Evolutionary conservation across 1,284 basidiomycete genomes (phyloP).

Genomic region (Trichosporon sp.): DNA sequence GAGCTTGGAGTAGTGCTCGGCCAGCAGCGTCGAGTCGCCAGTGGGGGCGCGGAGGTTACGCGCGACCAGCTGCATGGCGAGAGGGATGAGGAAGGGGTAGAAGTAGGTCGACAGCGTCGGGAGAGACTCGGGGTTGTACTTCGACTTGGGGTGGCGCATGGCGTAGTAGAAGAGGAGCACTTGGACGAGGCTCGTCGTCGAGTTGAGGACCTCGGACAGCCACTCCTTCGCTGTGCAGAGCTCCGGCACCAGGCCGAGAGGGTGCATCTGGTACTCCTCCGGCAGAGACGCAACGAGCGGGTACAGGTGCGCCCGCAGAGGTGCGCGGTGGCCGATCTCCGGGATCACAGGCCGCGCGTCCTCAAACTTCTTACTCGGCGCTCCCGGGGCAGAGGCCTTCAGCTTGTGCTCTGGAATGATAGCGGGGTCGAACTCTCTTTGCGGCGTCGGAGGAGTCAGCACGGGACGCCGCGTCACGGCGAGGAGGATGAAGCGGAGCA

Average conservation of each 20-base stretch:
- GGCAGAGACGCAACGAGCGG: slow-evolving; percentile 36
- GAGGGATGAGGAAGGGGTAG: slow-evolving; percentile 34
- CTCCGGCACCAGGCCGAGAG: slow-evolving; percentile 34
- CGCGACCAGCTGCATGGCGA: slow-evolving; percentile 33
- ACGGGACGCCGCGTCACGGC: slow-evolving; percentile 67
- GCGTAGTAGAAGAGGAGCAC: slow-evolving; percentile 49
- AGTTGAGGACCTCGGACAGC: slow-evolving; percentile 34
- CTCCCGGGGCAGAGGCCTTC: neutral
- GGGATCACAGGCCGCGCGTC: slow-evolving; percentile 43
- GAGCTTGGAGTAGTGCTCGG: slow-evolving; percentile 67
- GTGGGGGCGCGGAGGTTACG: slow-evolving; percentile 30
- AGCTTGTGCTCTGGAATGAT: slow-evolving; percentile 51
- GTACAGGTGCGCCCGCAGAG: slow-evolving; percentile 51
- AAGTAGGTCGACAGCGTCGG: slow-evolving; percentile 36
- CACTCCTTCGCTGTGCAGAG: slow-evolving; percentile 25
- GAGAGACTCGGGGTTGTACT: slow-evolving; percentile 27
- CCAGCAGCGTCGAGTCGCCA: slow-evolving; percentile 24
- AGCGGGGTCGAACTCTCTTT: slow-evolving; percentile 74
- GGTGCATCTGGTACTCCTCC: slow-evolving; percentile 32
- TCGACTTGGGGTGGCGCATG: neutral
- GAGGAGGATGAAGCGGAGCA: slow-evolving; percentile 65
- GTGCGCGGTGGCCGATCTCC: slow-evolving; percentile 52
- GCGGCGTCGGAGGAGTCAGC: slow-evolving; percentile 68
- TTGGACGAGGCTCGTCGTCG: slow-evolving; percentile 52
- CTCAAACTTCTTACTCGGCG: neutral